Base-by-base conservation (phyloP, 148 eudicot species). In the Gaultheria prostrata region DNA sequence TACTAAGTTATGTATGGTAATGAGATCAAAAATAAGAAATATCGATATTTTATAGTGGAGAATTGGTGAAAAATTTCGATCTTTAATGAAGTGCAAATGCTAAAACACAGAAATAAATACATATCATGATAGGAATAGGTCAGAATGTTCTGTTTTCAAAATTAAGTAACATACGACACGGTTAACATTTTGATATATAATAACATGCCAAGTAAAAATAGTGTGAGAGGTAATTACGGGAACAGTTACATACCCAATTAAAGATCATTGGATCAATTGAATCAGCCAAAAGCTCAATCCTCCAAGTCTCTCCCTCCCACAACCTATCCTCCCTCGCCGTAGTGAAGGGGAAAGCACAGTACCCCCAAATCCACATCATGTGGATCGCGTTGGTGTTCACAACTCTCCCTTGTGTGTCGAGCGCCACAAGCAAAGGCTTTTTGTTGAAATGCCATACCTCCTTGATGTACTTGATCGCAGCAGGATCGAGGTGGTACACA, bases 291-390 rank as follows among this genome's bases (percentile, higher is more conserved):
- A 97, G 88, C 87, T 91, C 93, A 48, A 97, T 93, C 76, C 86
- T 87, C 98, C 98, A 97, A 43, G 90, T 67, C 84, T 92, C 95
- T 17, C 87, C 89, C 81, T 87, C 88, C 99, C 99, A 97, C 18
- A 93, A 85, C 35, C 87, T 80, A 78, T 91, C 93, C 81, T 97
- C 99, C 82, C 87, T 89, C 45, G 69, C 45, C 32, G 70, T 82
- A 15, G 93, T 91, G 80, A 94, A 97, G 49, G 99, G 99, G 83
- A 88, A 92, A 2, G 97, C 97, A 6, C 59, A 2, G 77, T 91
- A 91, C 12, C 95, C 91, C 99, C 99, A 97, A 10, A 97, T 94
- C 94, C 94, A 89, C 53, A 88, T 82, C 98, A 97, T 97, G 78
- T 94, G 92, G 51, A 91, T 84, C 11, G 97, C 98, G 79, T 97